Conservation (phyloP, 768 basidiomycete genomes). For the Cystobasidiopsis lactophilus region DNA sequence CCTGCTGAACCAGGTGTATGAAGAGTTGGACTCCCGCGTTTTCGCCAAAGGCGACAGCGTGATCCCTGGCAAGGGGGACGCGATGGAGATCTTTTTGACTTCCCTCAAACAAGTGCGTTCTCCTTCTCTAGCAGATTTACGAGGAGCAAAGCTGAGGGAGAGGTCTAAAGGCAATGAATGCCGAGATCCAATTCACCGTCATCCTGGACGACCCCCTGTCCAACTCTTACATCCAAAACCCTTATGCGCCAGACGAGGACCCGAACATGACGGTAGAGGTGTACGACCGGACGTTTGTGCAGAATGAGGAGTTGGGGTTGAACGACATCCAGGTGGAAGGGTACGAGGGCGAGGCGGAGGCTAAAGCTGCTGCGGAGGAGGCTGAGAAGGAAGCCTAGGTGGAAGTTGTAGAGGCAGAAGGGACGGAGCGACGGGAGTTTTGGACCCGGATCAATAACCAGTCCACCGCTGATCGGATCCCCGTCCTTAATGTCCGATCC, state of each 20-base stretch:
- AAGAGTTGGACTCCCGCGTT: slow-evolving; percentile 74
- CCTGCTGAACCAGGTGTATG: slow-evolving; percentile 77
- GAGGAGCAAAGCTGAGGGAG: not conserved
- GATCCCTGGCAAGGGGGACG: slow-evolving; percentile 20
- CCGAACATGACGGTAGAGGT: slow-evolving; percentile 67
- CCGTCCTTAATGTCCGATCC: slow-evolving; percentile 36
- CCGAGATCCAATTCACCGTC: slow-evolving; percentile 59
- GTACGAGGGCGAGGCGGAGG: slow-evolving; percentile 13
- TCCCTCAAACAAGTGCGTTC: slow-evolving; percentile 48
- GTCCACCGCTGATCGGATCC: slow-evolving; percentile 70
- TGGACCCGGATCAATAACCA: slow-evolving; percentile 89
- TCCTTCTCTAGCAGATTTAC: not conserved
- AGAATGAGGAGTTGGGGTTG: slow-evolving; percentile 85
- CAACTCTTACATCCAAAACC: slow-evolving; percentile 84
- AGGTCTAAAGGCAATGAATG: slow-evolving; percentile 50
- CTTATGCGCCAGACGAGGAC: slow-evolving; percentile 93
- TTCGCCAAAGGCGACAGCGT: slow-evolving; percentile 50
- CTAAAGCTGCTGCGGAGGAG: slow-evolving; percentile 2
- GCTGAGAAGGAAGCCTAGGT: not conserved
- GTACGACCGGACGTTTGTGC: slow-evolving; percentile 67
- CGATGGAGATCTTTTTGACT: slow-evolving; percentile 55
- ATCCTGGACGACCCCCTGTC: slow-evolving; percentile 87
- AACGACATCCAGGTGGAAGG: slow-evolving; percentile 21
- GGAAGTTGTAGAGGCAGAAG: not conserved
- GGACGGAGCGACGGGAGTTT: slow-evolving; percentile 26